Base-by-base conservation (phyloP, 768 basidiomycete species). In the Crepidotus variabilis region DNA sequence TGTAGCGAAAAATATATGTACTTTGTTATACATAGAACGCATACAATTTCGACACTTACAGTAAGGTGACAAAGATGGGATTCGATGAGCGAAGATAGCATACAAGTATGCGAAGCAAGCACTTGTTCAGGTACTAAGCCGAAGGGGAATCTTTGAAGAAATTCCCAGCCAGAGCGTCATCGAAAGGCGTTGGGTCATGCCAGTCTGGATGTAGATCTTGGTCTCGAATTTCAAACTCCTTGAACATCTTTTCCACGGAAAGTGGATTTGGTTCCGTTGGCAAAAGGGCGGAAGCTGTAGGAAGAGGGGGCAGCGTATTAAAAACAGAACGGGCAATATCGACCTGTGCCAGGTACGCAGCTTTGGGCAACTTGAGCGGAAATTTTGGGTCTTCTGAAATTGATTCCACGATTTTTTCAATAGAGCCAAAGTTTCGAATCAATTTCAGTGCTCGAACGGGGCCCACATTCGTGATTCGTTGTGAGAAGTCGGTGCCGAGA, bases 401-500 rank as follows among this genome's bases (percentile, higher is more conserved):
- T 23, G 47, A 32, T 14, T 55, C 33, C 13, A 59, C 54, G 32
- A 93, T 75, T 6, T 76, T 71, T 69, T 94, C 92, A 61, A 96
- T 94, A 6, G 81, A 78, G 3, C 83, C 83, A 11, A 64, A 34
- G 28, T 82, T 74, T 50, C 78, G 80, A 51, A 96, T 90, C 60
- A 89, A 82, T 61, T 84, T 85, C 63, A 92, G 83, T 1, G 92
- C 92, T 2, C 85, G 85, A 0, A 73, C 65, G 1, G 94, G 93
- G 0, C 94, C 94, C 1, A 96, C 75, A 57, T 87, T 85, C 55
- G 82, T 88, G 57, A 97, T 90, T 4, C 94, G 84, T 47, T 87
- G 83, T 0, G 91, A 87, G 63, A 96, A 95, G 70, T 97, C 94
- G 1, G 94, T 96, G 10, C 94, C 94, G 9, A 94, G 79, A 6